Conservation (phyloP, 352 stramenopile species). For the Blastocystis sp. region DNA sequence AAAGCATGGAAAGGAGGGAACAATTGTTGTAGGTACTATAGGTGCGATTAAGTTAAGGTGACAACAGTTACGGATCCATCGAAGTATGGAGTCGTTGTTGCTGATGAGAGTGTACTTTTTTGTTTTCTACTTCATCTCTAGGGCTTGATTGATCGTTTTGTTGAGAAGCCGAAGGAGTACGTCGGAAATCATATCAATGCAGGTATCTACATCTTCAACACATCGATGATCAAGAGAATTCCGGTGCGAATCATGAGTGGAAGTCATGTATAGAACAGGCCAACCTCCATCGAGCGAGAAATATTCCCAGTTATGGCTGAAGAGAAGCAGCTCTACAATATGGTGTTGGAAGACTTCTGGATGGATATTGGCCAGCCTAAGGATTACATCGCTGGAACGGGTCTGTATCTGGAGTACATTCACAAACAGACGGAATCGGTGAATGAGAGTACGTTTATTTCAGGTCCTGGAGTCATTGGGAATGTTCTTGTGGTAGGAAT, state of each 20-base stretch:
- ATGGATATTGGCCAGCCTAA: constrained; percentile 82
- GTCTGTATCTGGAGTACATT: constrained; percentile 75
- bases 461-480: constrained; percentile 73
- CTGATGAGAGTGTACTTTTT: constrained; percentile 65
- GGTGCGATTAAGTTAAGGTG: constrained; percentile 40
- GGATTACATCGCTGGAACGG: constrained; percentile 78
- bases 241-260: constrained; percentile 68
- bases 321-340: constrained; percentile 76
- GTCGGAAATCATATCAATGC: constrained; percentile 82
- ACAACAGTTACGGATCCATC: constrained; percentile 78
- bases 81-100: constrained; percentile 80
- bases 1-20: constrained; percentile 74
- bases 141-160: constrained; percentile 75
- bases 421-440: constrained; percentile 67
- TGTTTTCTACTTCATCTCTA: constrained; percentile 3
- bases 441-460: constrained; percentile 67
- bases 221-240: constrained; percentile 77
- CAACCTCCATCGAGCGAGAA: constrained; percentile 82
- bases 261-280: constrained; percentile 65
- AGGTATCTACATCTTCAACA: constrained; percentile 80
- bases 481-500: constrained; percentile 73
- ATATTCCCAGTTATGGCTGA: constrained; percentile 80
- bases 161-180: constrained; percentile 80
- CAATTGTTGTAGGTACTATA: constrained; percentile 68
- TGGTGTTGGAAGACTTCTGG: constrained; percentile 79